These are phyloP conservation scores for Mycosphaerella arachidis DNA, from an alignment of 2,329 filamentous ascomycete species.

Conservation along the genomic window DNA sequence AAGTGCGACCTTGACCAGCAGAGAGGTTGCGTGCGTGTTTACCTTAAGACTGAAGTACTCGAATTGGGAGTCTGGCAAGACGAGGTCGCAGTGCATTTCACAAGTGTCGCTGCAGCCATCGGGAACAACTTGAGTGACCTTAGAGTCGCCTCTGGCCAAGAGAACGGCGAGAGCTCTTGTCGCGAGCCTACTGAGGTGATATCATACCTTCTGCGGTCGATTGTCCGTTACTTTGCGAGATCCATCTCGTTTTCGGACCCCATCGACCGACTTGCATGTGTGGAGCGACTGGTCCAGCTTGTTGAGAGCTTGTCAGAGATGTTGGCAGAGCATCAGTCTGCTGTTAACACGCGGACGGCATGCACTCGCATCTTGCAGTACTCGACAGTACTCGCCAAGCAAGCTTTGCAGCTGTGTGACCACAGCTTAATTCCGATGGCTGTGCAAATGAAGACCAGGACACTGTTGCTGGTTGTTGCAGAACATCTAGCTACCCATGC, in stretches of 20 bases:
- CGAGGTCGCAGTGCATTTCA: slow-evolving; percentile 46
- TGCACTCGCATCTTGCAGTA: slow-evolving; percentile 16
- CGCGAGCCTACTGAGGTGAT: slow-evolving; percentile 5
- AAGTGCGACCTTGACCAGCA: slow-evolving; percentile 42
- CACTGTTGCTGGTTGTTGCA: slow-evolving; percentile 34
- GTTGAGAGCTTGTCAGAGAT: slow-evolving; percentile 33
- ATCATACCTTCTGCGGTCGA: slow-evolving; percentile 38
- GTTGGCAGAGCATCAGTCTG: neutral
- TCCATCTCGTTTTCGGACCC: slow-evolving; percentile 51
- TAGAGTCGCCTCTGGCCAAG: neutral
- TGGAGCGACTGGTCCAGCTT: slow-evolving; percentile 40
- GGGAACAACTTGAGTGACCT: slow-evolving; percentile 12
- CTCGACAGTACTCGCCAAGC: slow-evolving; percentile 29
- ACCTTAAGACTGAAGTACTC: slow-evolving; percentile 29
- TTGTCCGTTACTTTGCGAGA: slow-evolving; percentile 48
- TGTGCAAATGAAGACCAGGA: slow-evolving; percentile 20
- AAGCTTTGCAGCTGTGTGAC: slow-evolving; percentile 32
- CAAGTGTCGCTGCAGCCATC: slow-evolving; percentile 35
- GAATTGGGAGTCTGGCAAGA: slow-evolving; percentile 56
- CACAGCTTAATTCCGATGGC: slow-evolving; percentile 23
- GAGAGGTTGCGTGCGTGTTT: slow-evolving; percentile 38
- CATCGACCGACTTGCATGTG: slow-evolving; percentile 49
- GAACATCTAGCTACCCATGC: slow-evolving; percentile 36
- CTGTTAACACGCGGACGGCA: neutral
- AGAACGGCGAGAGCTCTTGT: neutral